These are phyloP conservation scores for Rhizophagus clarus DNA, from an alignment of 192 early-diverging fungal species.

Conservation along the genomic window DNA sequence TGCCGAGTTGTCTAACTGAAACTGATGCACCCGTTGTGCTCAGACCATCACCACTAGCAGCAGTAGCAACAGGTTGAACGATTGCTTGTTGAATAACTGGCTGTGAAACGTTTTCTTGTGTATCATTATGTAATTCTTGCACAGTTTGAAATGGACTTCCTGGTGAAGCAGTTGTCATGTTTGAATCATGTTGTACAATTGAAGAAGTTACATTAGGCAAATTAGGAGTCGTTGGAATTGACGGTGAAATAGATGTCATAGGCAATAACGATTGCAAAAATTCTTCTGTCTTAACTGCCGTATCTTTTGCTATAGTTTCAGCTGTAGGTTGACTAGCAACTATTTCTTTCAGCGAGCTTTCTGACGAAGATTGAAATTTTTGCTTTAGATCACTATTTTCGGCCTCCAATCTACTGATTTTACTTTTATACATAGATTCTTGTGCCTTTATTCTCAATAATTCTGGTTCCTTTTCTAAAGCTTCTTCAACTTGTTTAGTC, in stretches of 20 bases:
- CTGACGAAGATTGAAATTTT: background rate
- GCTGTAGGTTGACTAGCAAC: background rate
- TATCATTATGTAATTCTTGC: background rate
- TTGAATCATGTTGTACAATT: background rate
- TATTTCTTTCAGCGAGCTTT: background rate
- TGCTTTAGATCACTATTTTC: constrained; percentile 6
- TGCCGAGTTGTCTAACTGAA: background rate
- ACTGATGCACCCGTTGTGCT: background rate
- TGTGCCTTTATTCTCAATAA: background rate
- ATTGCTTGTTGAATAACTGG: background rate
- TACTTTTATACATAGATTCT: constrained; percentile 5
- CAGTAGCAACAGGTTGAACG: background rate
- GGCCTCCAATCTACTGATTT: background rate
- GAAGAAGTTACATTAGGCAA: background rate
- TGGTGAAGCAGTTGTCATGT: background rate
- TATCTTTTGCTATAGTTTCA: background rate
- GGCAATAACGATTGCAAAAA: background rate
- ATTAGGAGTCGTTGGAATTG: background rate
- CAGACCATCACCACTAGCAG: background rate
- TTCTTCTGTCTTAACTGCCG: background rate
- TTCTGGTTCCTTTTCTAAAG: background rate
- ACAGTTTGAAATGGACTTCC: background rate
- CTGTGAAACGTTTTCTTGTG: background rate
- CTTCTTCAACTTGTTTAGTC: background rate
- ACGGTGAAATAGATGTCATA: background rate